phyloP scores from a whole-genome alignment of 2,329 filamentous ascomycete genomes.

The Trichoderma afroharzianum region DNA sequence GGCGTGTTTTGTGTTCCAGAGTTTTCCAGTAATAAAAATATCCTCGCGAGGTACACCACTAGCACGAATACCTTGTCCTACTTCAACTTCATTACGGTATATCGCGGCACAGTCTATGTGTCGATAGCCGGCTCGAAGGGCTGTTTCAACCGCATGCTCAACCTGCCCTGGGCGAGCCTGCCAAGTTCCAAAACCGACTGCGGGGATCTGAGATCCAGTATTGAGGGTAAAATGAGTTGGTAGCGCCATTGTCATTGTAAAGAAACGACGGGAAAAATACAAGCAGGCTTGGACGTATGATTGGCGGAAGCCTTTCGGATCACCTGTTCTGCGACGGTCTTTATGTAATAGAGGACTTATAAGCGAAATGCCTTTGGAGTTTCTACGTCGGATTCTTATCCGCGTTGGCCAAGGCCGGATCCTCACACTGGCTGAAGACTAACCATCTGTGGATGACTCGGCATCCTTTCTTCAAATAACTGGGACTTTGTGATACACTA shows the following conservation, averaged over 20 bases:
- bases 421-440: not conserved
- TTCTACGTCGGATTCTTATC: not conserved
- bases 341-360: not conserved
- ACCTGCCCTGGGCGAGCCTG: constrained; percentile 69
- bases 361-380: not conserved
- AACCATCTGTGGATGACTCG: not conserved
- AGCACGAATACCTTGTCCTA: constrained; percentile 61
- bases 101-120: constrained; percentile 75
- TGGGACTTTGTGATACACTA: not conserved
- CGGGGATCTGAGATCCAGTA: constrained; percentile 73
- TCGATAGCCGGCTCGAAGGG: constrained; percentile 65
- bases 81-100: constrained; percentile 72
- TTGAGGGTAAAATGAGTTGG: constrained; percentile 57
- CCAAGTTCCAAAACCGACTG: constrained; percentile 76
- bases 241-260: not conserved
- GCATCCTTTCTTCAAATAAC: not conserved
- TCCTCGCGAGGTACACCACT: constrained; percentile 60
- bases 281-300: not conserved
- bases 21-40: constrained; percentile 75
- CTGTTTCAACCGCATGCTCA: constrained; percentile 65
- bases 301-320: not conserved
- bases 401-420: not conserved
- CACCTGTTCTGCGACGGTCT: not conserved
- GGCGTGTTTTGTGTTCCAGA: constrained; percentile 72
- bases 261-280: not conserved